Percentiles rank a stretch among this genome's conserved stretches.
Evolutionary conservation across 2,329 filamentous ascomycete species (phyloP).

Genomic region (Gremmenia infestans): DNA sequence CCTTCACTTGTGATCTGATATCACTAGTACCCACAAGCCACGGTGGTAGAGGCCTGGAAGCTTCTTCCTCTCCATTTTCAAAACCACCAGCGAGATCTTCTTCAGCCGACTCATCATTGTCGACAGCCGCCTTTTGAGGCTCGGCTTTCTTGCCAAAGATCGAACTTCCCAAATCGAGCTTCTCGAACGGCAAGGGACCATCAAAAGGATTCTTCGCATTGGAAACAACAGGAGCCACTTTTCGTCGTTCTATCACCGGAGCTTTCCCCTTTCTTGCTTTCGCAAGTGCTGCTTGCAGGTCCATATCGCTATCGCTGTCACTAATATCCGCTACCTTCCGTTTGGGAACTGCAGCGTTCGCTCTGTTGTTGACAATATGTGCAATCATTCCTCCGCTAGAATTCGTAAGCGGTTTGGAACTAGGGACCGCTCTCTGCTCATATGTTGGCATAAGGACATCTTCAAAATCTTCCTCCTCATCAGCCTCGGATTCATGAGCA

Average conservation of each 20-base stretch:
- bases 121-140: background rate
- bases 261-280: conserved; percentile 62
- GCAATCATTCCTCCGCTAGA: conserved; percentile 60
- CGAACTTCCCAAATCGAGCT: conserved; percentile 64
- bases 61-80: conserved; percentile 30
- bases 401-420: conserved; percentile 46
- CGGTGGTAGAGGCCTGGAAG: conserved; percentile 59
- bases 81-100: conserved; percentile 37
- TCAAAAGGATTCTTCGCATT: conserved; percentile 62
- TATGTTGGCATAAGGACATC: conserved; percentile 50
- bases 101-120: conserved; percentile 14
- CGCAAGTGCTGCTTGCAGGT: conserved; percentile 70
- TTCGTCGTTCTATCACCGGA: conserved; percentile 32
- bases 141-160: conserved; percentile 44
- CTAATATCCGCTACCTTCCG: conserved; percentile 29
- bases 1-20: conserved; percentile 57
- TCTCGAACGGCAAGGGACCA: conserved; percentile 87
- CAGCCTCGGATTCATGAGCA: conserved; percentile 31
- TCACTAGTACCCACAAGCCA: conserved; percentile 66
- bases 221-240: conserved; percentile 36
- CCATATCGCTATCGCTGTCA: conserved; percentile 71
- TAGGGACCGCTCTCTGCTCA: conserved; percentile 49
- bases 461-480: conserved; percentile 41
- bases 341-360: conserved; percentile 55
- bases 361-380: conserved; percentile 68